These are phyloP conservation scores for Cyberlindnera subsufficiens DNA, from an alignment of 805 yeast genomes.

Conservation along the genomic window DNA sequence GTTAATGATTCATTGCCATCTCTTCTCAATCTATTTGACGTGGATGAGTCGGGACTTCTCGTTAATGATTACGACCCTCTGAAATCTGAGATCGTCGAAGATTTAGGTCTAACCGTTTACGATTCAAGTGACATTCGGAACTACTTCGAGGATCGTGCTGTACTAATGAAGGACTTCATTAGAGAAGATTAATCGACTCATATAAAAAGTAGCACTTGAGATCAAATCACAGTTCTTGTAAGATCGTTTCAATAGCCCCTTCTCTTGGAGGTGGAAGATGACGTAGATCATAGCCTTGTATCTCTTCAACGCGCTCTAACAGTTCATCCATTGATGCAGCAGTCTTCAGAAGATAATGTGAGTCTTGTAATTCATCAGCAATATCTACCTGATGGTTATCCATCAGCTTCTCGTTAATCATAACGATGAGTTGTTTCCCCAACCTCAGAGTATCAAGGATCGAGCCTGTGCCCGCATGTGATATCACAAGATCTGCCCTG, in stretches of 20 bases:
- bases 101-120: not conserved
- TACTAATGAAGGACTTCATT: conserved; percentile 12
- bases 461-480: conserved; percentile 94
- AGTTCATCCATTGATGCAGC: conserved; percentile 9
- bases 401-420: conserved; percentile 69
- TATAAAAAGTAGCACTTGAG: not conserved
- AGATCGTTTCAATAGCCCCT: conserved; percentile 2
- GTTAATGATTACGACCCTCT: conserved; percentile 16
- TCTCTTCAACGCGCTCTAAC: conserved; percentile 9
- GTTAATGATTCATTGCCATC: too few relatives aligned
- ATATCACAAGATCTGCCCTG: conserved; percentile 54
- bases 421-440: conserved; percentile 55
- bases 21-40: not conserved
- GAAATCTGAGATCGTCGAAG: conserved; percentile 1
- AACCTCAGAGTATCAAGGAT: conserved; percentile 68
- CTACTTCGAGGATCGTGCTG: conserved; percentile 14
- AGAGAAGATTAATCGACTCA: not conserved
- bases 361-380: conserved; percentile 46
- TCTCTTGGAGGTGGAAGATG: conserved; percentile 22
- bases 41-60: conserved; percentile 9
- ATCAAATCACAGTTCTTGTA: conserved; percentile 3
- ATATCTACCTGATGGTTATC: conserved; percentile 83
- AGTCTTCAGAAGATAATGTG: conserved; percentile 26
- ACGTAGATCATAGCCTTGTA: conserved; percentile 10
- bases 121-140: not conserved